Conservation (phyloP, 2,329 filamentous ascomycete species). For the Hymenoscyphus repandus region DNA sequence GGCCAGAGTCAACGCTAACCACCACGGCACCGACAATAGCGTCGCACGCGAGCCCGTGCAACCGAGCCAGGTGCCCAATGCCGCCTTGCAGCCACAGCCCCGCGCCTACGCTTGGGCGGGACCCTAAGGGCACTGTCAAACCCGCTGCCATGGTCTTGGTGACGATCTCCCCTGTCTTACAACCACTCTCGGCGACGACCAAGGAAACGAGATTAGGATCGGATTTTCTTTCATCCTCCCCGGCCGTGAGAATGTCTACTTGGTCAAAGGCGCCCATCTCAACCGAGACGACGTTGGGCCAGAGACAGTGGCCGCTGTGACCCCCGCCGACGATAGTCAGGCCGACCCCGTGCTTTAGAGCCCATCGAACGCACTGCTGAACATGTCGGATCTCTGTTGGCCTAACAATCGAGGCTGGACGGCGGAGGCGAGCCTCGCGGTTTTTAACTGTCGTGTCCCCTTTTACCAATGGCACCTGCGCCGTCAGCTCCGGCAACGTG, state of each 20-base stretch:
- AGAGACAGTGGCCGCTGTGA: constrained; percentile 55
- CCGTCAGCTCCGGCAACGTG: constrained; percentile 37
- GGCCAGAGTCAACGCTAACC: constrained; percentile 43
- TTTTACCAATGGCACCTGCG: constrained; percentile 32
- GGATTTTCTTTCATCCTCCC: constrained; percentile 14
- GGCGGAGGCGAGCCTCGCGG: constrained; percentile 40
- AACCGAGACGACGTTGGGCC: constrained; percentile 46
- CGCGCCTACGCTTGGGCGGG: constrained; percentile 58
- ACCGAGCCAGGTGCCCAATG: constrained; percentile 39
- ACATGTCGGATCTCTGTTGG: constrained; percentile 45
- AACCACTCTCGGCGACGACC: constrained; percentile 50
- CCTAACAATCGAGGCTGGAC: constrained; percentile 39
- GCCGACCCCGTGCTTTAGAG: constrained; percentile 38
- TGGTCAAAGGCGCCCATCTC: constrained; percentile 54
- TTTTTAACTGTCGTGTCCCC: constrained; percentile 42
- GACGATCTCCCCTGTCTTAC: constrained; percentile 51
- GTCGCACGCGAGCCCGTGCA: constrained; percentile 54
- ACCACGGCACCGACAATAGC: constrained; percentile 55
- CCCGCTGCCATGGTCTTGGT: constrained; percentile 35
- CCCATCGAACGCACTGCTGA: constrained; percentile 53
- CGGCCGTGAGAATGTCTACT: constrained; percentile 37
- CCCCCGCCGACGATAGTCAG: constrained; percentile 52
- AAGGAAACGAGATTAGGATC: constrained; percentile 29
- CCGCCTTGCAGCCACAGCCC: constrained; percentile 62
- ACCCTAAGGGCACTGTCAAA: constrained; percentile 52